Base-by-base conservation (phyloP, 1,284 basidiomycete genomes). In the Trametes polyzona region DNA sequence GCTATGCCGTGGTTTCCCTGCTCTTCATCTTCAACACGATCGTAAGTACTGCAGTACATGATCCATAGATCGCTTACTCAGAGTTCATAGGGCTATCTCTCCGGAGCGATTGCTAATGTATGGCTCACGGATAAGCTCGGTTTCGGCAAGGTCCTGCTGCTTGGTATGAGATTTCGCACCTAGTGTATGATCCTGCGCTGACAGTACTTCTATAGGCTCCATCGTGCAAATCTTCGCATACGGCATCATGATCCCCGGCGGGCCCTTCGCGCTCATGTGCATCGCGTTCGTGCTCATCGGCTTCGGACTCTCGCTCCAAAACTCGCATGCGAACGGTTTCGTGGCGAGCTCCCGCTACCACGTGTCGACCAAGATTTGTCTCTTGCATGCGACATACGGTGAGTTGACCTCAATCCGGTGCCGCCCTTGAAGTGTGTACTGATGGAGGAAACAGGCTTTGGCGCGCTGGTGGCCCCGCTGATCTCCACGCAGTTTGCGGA, bases 191-290 rank as follows among this genome's bases (percentile, higher is more conserved):
- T n/a, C n/a, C n/a, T n/a, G n/a, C n/a, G n/a, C n/a, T n/a, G n/a
- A n/a, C n/a, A n/a, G n/a, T n/a, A n/a, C n/a, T n/a, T n/a, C 65
- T 9, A 8, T 16, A 74, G 80, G 78, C 17, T 74, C 78, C 2
- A 35, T 78, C 16, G 70, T 69, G 32, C 81, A 85, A 69, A 64
- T 83, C 4, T 57, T 80, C n/a, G 79, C 75, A 3, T 84, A 82
- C 62, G 63, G 56, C 10, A 68, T 77, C n/a, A 67, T 71, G 69
- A 77, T 79, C 12, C 78, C 86, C 21, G 86, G 81, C 2, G 79
- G 82, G 3, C 89, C 90, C 0, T 92, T 87, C 68, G 84, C 87
- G 0, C 74, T 86, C 4, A 86, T 90, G 65, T 80, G 86, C 41
- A 65, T 86, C 40, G 80, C 82, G 0, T 91, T 80, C 64, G 66